A percentile compares a stretch with the other conserved stretches of the same genome.
Evolutionary conservation across 1,139 yeast species (phyloP).

Genomic region (Pichia sp.): DNA sequence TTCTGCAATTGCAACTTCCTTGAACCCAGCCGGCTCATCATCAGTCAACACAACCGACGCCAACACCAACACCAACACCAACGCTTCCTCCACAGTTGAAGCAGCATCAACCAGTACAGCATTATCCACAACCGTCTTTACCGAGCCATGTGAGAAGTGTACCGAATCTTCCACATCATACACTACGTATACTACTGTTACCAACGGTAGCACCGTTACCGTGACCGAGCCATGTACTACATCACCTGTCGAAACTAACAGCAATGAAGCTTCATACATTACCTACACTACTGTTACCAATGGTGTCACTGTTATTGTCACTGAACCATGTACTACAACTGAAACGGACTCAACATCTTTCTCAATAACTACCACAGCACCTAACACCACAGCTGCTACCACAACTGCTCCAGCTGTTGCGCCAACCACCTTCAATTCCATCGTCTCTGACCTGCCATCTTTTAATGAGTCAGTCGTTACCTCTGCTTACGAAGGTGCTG

Average conservation of each 20-base stretch:
- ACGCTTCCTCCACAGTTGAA: neutral
- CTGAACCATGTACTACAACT: slow-evolving; percentile 13
- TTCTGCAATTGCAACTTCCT: too few species aligned
- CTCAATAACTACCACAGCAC: neutral
- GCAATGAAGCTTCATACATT: slow-evolving; percentile 8
- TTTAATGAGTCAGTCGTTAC: neutral
- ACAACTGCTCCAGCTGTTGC: neutral
- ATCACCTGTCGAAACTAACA: too few species aligned
- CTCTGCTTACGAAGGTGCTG: slow-evolving; percentile 1
- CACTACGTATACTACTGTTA: too few species aligned
- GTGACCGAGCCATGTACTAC: slow-evolving; percentile 3
- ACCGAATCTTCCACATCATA: too few species aligned
- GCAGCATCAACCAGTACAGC: neutral
- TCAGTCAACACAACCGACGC: neutral
- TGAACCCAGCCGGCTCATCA: too few species aligned
- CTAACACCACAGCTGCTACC: neutral
- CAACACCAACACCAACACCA: slow-evolving; percentile 3
- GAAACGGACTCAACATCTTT: neutral
- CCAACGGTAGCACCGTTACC: neutral
- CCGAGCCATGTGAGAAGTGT: too few species aligned
- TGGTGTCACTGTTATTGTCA: slow-evolving; percentile 11
- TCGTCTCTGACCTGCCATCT: neutral
- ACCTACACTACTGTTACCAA: slow-evolving; percentile 11
- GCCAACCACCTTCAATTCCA: neutral
- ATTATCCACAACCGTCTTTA: too few species aligned